These are phyloP conservation scores for Dothistroma septosporum DNA, from an alignment of 2,329 filamentous ascomycete genomes.

Conservation along the genomic window DNA sequence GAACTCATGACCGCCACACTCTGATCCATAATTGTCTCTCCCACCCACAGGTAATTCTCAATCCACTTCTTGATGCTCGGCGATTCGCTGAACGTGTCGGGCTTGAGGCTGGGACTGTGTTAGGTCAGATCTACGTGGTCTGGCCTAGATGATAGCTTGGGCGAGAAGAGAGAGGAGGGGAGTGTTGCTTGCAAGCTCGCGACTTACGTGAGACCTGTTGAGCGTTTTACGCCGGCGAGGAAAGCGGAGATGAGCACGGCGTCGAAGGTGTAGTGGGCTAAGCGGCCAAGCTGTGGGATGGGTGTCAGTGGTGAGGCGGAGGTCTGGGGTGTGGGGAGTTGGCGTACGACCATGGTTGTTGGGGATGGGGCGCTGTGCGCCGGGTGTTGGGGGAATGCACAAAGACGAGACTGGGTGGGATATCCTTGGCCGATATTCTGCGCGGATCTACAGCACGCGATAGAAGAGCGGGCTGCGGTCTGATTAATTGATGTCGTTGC, in stretches of 20 bases:
- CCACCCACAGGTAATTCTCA: constrained; percentile 86
- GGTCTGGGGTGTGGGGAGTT: neutral
- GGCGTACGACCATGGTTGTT: constrained; percentile 12
- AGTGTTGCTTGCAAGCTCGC: constrained; percentile 6
- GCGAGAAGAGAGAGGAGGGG: neutral
- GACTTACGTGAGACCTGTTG: constrained; percentile 94
- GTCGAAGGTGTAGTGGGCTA: constrained; percentile 94
- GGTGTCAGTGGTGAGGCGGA: constrained; percentile 46
- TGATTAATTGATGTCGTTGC: neutral
- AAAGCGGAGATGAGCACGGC: constrained; percentile 95
- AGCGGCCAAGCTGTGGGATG: constrained; percentile 77
- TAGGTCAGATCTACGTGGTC: constrained; percentile 35
- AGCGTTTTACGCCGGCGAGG: constrained; percentile 93
- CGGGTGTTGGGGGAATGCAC: neutral
- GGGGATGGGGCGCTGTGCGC: neutral
- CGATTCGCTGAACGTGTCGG: constrained; percentile 77
- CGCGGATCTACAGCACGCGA: neutral
- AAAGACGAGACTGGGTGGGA: neutral
- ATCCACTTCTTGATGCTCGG: constrained; percentile 84
- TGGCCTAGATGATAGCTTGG: neutral
- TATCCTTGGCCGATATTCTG: neutral
- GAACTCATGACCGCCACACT: constrained; percentile 86
- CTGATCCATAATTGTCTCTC: constrained; percentile 98
- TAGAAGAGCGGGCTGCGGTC: neutral
- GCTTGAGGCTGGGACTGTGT: constrained; percentile 75